Evolutionary conservation across 1,139 yeast genomes (phyloP), one percentile per base, ranked within the genome.

Genomic region (Debaryomycetaceae sp.): DNA sequence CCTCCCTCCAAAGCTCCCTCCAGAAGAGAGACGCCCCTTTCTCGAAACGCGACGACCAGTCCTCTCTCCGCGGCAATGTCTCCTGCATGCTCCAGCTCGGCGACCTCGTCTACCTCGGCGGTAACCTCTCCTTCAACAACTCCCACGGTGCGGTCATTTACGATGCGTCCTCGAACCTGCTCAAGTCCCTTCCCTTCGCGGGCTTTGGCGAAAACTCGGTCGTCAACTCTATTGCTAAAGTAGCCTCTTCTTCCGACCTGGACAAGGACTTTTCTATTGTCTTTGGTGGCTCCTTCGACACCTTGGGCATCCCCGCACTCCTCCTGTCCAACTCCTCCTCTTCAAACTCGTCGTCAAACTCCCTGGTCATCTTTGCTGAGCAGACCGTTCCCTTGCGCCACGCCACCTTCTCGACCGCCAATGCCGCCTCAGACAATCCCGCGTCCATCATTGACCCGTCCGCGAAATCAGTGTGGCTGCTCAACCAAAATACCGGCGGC

Each of bases 261-360:
- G 27, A 35, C 16, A 36, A 39, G 16, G 27, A 37, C 13, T 68
- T 65, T 5, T 65, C 72, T 32, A 62, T 90, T 11, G 49, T 90
- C 13, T 90, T 86, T 55, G 93, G 93, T 3, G 98, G 98, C 13
- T 39, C 55, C 4, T 86, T 90, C 46, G 44, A 62, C 34, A 68
- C 77, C 5, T 58, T 86, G 30, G 92, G 82, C 12, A 55, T 73
- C 34, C 51, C 59, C 4, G 59, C 68, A 27, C 52, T 71, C 22
- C 53, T 70, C 24, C 47, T 35, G 26, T 64, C 59, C 32, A 40
- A 50, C 27, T 42, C 47, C 28, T 42, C 51, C 12, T 37, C 56
- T 4, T 8, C 8, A 19, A 12, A 22, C 7, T 53, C 58, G 26
- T 41, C 44, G 7, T 45, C 57, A 23, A 45, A 45, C 29, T 41